Percentiles rank a stretch among this genome's conserved stretches.
Evolutionary conservation across 2,329 filamentous ascomycete genomes (phyloP).

Genomic region (Sarocladiaceae sp.): DNA sequence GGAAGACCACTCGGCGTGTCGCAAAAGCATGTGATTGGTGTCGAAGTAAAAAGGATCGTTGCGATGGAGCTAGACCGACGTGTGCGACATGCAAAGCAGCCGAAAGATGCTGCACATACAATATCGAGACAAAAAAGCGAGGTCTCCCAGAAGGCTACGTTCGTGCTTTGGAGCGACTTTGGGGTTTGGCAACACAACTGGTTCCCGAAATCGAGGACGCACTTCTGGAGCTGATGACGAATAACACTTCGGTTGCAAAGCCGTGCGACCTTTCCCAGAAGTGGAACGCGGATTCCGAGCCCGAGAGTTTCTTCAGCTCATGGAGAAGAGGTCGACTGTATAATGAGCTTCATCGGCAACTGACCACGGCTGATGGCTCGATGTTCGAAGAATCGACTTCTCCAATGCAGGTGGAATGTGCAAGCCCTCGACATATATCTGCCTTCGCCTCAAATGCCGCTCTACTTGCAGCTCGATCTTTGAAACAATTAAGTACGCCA

Average conservation of each 20-base stretch:
- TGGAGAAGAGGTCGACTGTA: background rate
- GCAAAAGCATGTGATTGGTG: background rate
- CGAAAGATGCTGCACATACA: background rate
- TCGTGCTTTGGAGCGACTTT: background rate
- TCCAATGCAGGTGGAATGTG: too few relatives aligned
- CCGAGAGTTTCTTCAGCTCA: background rate
- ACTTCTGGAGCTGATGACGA: background rate
- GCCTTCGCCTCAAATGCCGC: too few relatives aligned
- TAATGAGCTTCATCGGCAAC: background rate
- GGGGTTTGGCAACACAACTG: background rate
- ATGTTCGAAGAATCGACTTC: background rate
- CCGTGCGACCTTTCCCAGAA: background rate
- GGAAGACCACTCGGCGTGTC: background rate
- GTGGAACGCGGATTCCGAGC: background rate
- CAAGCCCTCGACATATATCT: too few relatives aligned
- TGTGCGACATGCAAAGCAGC: background rate
- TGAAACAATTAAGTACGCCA: too few relatives aligned
- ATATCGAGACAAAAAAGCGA: background rate
- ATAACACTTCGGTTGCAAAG: background rate
- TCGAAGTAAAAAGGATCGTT: background rate
- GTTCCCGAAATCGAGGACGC: background rate
- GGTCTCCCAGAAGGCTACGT: background rate
- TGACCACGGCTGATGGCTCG: background rate
- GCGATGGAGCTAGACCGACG: background rate
- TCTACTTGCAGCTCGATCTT: too few relatives aligned